Percentiles rank a stretch among this genome's conserved stretches.
These are phyloP conservation scores for Luffa aegyptiaca DNA, from an alignment of 306 rosid species.

Conservation along the genomic window DNA sequence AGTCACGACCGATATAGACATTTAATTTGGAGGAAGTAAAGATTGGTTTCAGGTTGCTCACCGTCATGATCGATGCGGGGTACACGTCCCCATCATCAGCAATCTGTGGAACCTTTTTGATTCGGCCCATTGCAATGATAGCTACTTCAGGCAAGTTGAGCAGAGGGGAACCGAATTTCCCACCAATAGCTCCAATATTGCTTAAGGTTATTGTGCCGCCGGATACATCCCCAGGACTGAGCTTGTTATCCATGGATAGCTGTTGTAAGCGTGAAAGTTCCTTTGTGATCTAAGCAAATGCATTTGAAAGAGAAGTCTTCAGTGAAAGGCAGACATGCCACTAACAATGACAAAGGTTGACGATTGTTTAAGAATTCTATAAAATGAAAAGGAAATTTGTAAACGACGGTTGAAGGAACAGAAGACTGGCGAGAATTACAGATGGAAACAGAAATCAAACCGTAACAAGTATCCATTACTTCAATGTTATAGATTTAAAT, in stretches of 20 bases:
- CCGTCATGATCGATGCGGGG: conserved; percentile 77
- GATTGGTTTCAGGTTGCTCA: conserved; percentile 22
- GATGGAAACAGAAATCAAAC: background rate
- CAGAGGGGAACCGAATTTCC: conserved; percentile 85
- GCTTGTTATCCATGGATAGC: conserved; percentile 70
- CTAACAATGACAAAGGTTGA: background rate
- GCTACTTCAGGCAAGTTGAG: conserved; percentile 88
- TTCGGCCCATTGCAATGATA: conserved; percentile 82
- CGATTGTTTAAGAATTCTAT: background rate
- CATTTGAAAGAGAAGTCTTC: background rate
- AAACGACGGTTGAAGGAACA: background rate
- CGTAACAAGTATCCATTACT: background rate
- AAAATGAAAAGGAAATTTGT: background rate
- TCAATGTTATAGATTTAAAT: background rate
- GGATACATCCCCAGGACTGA: conserved; percentile 56
- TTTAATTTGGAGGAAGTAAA: background rate
- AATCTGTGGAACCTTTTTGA: conserved; percentile 60
- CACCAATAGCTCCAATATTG: conserved; percentile 92
- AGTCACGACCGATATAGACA: background rate
- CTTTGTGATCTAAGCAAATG: conserved; percentile 56
- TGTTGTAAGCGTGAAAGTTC: conserved; percentile 75
- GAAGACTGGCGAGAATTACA: background rate
- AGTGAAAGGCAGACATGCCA: background rate
- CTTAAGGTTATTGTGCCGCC: conserved; percentile 87
- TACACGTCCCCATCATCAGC: conserved; percentile 53